Percentiles rank a stretch among this genome's conserved stretches.
Evolutionary conservation across 2,329 filamentous ascomycete species (phyloP).

Genomic region (Emmonsia crescens): DNA sequence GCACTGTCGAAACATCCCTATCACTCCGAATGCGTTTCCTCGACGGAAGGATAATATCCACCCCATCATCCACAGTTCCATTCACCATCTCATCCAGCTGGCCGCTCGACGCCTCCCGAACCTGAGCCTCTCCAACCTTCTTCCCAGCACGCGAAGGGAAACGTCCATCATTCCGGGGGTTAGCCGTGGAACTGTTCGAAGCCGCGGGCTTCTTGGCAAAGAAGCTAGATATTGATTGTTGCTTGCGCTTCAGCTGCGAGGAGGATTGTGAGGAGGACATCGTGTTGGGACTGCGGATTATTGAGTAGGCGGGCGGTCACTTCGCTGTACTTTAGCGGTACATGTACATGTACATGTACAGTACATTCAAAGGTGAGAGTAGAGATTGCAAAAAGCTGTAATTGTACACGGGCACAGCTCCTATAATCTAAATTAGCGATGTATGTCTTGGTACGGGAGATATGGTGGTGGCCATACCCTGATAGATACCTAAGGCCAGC

Average conservation of each 20-base stretch:
- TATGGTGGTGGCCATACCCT: too few species aligned
- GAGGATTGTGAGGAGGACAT: slow-evolving; percentile 26
- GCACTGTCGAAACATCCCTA: slow-evolving; percentile 11
- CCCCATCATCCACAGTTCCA: slow-evolving; percentile 1
- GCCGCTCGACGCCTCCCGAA: not conserved
- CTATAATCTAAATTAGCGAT: not conserved
- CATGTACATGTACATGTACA: not conserved
- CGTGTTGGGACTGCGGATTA: not conserved
- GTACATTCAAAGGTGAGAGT: not conserved
- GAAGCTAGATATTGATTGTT: slow-evolving; percentile 69
- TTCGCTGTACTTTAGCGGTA: not conserved
- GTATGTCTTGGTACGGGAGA: not conserved
- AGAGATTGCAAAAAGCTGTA: not conserved
- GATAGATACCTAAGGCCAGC: not conserved
- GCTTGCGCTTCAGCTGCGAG: slow-evolving; percentile 26
- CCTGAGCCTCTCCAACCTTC: slow-evolving; percentile 4
- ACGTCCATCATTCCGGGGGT: not conserved
- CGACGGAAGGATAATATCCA: slow-evolving; percentile 30
- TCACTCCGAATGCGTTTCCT: slow-evolving; percentile 31
- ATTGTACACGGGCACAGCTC: not conserved
- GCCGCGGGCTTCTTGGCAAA: slow-evolving; percentile 51
- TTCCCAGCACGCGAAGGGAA: slow-evolving; percentile 9
- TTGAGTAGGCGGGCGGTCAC: not conserved
- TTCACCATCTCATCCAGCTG: not conserved
- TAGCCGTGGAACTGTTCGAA: not conserved